Base-by-base conservation (phyloP, 495 filamentous ascomycete genomes). In the Bathelium albidoporum region DNA sequence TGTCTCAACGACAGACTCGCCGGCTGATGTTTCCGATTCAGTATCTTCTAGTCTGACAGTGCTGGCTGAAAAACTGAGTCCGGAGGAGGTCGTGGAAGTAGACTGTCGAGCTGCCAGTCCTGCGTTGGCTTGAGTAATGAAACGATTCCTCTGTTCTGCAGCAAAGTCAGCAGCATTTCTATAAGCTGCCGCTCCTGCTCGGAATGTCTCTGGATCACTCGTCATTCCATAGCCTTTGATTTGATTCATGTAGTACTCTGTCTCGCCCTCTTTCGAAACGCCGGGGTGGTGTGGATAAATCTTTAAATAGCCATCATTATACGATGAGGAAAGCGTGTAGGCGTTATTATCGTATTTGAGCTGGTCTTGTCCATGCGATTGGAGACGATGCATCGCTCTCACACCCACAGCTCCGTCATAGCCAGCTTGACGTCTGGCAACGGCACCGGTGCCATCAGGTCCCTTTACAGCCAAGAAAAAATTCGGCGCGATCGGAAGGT, bases 371-470 rank as follows among this genome's bases (percentile, higher is more conserved):
- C 67, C 66, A 59, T 79, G 80, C 63, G 71, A 77, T 69, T 77
- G 74, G 59, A 82, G 71, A 34, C 59, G 62, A 49, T 76, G 74
- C 71, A 81, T 80, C 34, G 62, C 77, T 60, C 78, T 76, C 28
- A 75, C 78, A 12, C 78, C 79, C 20, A 76, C 59, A 11, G 78
- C 79, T 22, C 79, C 77, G 62, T 78, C 69, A 66, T 77, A 73
- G 49, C 63, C 70, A 41, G 75, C 77, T 65, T 82, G 77, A 36
- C 74, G 71, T 62, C 24, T 32, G 58, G 69, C 71, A 18, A 77
- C 77, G 11, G 64, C 69, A 14, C 64, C 11, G 14, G 59, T 59
- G 32, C 77, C 79, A 59, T 64, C 45, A 0, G 72, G 70, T 1
- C 70, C 71, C 63, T 80, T 81, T 10, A 60, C 74, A 44, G 77